Conservation (phyloP, 2,329 filamentous ascomycete genomes). For the Coniella lustricola region DNA sequence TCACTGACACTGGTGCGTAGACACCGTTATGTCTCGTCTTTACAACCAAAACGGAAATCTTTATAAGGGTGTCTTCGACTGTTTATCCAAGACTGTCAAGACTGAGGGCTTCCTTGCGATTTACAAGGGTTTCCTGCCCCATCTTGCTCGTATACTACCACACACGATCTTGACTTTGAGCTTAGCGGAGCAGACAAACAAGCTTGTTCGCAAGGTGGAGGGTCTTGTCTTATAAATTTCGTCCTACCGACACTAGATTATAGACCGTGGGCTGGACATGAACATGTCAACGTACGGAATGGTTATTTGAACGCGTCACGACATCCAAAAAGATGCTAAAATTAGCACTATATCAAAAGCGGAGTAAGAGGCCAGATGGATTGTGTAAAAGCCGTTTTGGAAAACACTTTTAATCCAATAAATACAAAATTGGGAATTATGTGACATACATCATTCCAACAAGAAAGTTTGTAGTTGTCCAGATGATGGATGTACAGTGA, state of each 20-base stretch:
- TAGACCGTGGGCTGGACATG: background rate
- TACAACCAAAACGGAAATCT: slow-evolving; percentile 98
- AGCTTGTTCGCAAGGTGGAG: slow-evolving; percentile 77
- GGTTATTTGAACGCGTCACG: no score
- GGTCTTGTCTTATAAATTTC: slow-evolving; percentile 7
- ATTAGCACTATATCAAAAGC: no score
- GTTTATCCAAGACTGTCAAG: slow-evolving; percentile 79
- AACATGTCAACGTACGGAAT: no score
- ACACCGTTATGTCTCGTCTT: slow-evolving; percentile 97
- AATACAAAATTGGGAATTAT: no score
- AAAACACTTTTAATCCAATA: no score
- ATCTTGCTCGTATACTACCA: slow-evolving; percentile 86
- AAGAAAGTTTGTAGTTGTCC: no score
- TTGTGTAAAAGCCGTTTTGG: no score
- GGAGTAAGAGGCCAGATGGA: no score
- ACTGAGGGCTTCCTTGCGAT: slow-evolving; percentile 89
- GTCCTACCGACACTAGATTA: slow-evolving; percentile 6
- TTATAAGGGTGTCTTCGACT: slow-evolving; percentile 92
- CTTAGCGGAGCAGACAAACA: slow-evolving; percentile 94
- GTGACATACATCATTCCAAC: no score
- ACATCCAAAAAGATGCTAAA: no score
- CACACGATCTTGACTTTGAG: slow-evolving; percentile 92
- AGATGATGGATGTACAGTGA: no score
- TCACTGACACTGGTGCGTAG: slow-evolving; percentile 32
- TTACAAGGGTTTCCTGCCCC: slow-evolving; percentile 96